A percentile compares a stretch with the other conserved stretches of the same genome.
phyloP scores from a whole-genome alignment of 305 asterid genomes.

The Fraxinus xanthoxyloides region DNA sequence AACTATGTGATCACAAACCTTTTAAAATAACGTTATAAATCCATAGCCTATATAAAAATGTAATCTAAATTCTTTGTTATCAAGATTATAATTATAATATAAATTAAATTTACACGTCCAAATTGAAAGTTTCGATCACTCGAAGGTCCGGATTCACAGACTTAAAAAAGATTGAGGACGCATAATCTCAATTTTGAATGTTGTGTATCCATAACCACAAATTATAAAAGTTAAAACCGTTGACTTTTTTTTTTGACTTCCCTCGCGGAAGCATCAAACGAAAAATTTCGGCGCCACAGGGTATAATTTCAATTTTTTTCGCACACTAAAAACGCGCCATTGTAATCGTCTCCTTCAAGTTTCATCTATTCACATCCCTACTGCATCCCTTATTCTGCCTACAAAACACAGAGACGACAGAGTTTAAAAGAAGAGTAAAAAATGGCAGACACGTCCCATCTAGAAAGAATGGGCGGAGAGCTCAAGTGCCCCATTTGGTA shows the following conservation, averaged over 20 bases:
- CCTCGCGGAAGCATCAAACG: constrained; percentile 22
- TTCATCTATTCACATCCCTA: background rate
- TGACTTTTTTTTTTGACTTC: background rate
- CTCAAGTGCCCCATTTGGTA: constrained; percentile 98
- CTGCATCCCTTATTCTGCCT: background rate
- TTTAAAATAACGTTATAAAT: background rate
- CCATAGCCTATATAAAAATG: background rate
- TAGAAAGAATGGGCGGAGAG: constrained; percentile 92
- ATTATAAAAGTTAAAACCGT: background rate
- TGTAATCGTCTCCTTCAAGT: background rate
- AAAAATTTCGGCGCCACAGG: constrained; percentile 32
- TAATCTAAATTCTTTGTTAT: background rate
- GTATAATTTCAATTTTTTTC: constrained; percentile 13
- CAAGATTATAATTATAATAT: background rate
- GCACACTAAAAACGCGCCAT: constrained; percentile 14
- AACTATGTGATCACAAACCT: background rate
- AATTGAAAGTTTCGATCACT: background rate
- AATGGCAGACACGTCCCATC: constrained; percentile 73
- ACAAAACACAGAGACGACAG: background rate
- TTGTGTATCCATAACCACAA: background rate
- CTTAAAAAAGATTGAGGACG: background rate
- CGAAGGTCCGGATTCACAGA: too few relatives aligned
- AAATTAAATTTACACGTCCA: background rate
- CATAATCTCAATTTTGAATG: background rate
- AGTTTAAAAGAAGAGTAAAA: background rate